phyloP scores from a whole-genome alignment of 2,329 filamentous ascomycete species.

The Talaromyces piceae region DNA sequence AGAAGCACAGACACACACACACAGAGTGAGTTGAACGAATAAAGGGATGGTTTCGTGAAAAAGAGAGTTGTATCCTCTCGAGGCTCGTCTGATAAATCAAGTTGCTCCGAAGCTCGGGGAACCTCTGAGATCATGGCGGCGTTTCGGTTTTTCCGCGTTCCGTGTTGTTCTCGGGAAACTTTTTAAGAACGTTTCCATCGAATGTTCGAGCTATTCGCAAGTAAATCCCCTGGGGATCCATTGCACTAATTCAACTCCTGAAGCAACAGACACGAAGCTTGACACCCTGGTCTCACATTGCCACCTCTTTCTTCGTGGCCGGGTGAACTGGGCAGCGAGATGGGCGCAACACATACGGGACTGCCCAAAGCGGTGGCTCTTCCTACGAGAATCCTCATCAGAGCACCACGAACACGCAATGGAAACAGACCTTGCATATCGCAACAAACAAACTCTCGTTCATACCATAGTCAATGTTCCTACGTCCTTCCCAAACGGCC shows the following conservation, averaged over 20 bases:
- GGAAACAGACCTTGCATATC: slow-evolving; percentile 23
- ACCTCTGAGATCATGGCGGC: slow-evolving; percentile 20
- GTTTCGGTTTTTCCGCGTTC: slow-evolving; percentile 20
- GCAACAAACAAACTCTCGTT: slow-evolving; percentile 28
- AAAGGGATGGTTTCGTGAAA: background rate
- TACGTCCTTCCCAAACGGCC: slow-evolving; percentile 20
- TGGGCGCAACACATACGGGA: slow-evolving; percentile 33
- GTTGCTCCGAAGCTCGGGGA: slow-evolving; percentile 11
- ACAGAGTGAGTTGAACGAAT: background rate
- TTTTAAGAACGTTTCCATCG: slow-evolving; percentile 24
- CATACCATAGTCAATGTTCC: slow-evolving; percentile 25
- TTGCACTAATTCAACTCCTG: background rate
- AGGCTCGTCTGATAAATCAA: slow-evolving; percentile 31
- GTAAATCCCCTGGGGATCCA: background rate
- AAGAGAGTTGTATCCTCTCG: slow-evolving; percentile 34
- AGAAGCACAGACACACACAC: background rate
- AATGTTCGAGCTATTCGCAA: background rate
- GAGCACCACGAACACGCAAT: slow-evolving; percentile 29
- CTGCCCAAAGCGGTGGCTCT: slow-evolving; percentile 37
- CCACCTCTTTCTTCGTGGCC: background rate
- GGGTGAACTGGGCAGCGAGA: slow-evolving; percentile 17
- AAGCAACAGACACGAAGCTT: background rate
- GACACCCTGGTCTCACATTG: background rate
- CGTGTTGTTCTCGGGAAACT: slow-evolving; percentile 20
- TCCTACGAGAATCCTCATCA: slow-evolving; percentile 33